Conservation (phyloP, 2,329 filamentous ascomycete genomes). For the Endoconidiophora laricicola region DNA sequence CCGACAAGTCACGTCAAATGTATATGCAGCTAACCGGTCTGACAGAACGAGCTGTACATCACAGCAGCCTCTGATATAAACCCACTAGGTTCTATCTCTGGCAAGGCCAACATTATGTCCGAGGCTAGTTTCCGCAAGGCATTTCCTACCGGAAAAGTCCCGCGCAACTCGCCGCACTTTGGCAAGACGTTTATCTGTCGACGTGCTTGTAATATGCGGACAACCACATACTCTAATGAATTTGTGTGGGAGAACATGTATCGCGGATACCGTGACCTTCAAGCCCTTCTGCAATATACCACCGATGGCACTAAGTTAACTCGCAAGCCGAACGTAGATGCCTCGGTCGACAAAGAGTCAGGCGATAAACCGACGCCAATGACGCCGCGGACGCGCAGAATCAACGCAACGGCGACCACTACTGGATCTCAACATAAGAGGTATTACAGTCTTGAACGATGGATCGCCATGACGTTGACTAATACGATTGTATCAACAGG, state of each 20-base stretch:
- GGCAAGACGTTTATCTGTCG: conserved; percentile 85
- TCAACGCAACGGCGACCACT: conserved; percentile 3
- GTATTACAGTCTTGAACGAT: background rate
- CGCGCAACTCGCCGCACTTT: conserved; percentile 53
- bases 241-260: conserved; percentile 85
- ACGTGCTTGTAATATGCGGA: conserved; percentile 74
- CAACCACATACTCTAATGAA: conserved; percentile 79
- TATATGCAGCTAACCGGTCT: background rate
- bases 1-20: background rate
- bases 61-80: conserved; percentile 79
- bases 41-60: conserved; percentile 77
- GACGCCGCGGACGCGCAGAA: conserved; percentile 7
- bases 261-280: conserved; percentile 45
- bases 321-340: conserved; percentile 18
- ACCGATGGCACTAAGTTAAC: conserved; percentile 57
- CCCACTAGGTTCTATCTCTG: conserved; percentile 75
- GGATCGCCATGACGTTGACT: background rate
- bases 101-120: conserved; percentile 69
- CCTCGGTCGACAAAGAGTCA: background rate
- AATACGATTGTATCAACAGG: background rate
- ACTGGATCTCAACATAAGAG: conserved; percentile 6
- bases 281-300: conserved; percentile 48
- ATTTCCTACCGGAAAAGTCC: conserved; percentile 61
- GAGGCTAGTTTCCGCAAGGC: conserved; percentile 45
- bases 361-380: background rate